These are phyloP conservation scores for Paracamarosporium sp. DNA, from an alignment of 2,329 filamentous ascomycete species.

Conservation along the genomic window DNA sequence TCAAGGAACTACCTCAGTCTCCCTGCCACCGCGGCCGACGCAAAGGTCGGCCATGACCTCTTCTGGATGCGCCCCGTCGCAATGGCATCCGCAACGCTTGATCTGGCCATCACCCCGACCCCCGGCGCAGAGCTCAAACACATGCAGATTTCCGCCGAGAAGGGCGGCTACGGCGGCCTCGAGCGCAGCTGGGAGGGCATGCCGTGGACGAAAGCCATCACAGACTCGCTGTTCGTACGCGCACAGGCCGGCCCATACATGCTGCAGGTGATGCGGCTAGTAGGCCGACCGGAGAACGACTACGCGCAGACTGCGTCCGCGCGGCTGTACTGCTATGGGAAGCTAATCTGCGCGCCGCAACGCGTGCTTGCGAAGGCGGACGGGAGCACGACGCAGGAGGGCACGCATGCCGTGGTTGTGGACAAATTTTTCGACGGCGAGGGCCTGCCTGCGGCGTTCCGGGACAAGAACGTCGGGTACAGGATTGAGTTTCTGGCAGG, in stretches of 20 bases:
- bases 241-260: constrained; percentile 10
- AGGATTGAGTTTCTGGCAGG: constrained; percentile 3
- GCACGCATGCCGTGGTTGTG: not conserved
- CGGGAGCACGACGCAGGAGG: not conserved
- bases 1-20: constrained; percentile 4
- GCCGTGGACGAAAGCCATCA: constrained; percentile 8
- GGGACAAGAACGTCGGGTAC: constrained; percentile 9
- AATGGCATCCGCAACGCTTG: constrained; percentile 3
- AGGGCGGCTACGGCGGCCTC: constrained; percentile 9
- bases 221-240: constrained; percentile 11
- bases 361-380: constrained; percentile 4
- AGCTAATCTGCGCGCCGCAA: constrained; percentile 6
- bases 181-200: constrained; percentile 8
- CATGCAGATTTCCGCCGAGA: constrained; percentile 5
- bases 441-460: constrained; percentile 3
- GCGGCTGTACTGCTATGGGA: constrained; percentile 9
- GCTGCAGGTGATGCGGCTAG: constrained; percentile 9
- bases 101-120: not conserved
- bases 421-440: constrained; percentile 6
- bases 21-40: constrained; percentile 5
- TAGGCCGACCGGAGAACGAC: constrained; percentile 8
- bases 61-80: constrained; percentile 11
- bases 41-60: constrained; percentile 1
- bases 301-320: constrained; percentile 2
- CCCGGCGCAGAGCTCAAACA: not conserved